Percentiles rank a stretch among this genome's conserved stretches.
These are phyloP conservation scores for Oryza brachyantha DNA, from an alignment of 176 grass and related monocot genomes.

Conservation along the genomic window DNA sequence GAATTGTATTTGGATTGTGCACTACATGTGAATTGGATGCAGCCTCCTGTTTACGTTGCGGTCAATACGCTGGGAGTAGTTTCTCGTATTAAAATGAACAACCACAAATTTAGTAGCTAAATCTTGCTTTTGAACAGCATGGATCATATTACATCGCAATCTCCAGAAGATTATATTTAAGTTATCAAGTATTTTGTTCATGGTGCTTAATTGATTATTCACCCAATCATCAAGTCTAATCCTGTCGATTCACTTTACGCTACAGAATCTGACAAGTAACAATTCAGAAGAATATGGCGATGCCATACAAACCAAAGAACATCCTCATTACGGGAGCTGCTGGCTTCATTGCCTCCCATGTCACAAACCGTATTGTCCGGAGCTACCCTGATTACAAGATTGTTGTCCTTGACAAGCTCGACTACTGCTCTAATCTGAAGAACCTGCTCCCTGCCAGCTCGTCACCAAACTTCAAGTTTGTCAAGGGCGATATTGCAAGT, in stretches of 20 bases:
- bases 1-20: not conserved
- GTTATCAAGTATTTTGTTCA: not conserved
- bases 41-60: not conserved
- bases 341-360: constrained; percentile 84
- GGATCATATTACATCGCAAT: not conserved
- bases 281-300: constrained; percentile 38
- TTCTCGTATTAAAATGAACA: not conserved
- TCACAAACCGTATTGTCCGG: constrained; percentile 61
- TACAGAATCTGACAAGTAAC: constrained; percentile 24
- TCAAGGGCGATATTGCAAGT: constrained; percentile 82
- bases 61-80: not conserved
- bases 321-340: constrained; percentile 81
- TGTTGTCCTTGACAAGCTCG: constrained; percentile 84
- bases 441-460: constrained; percentile 62
- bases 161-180: constrained; percentile 2
- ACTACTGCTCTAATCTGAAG: constrained; percentile 92
- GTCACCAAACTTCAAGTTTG: constrained; percentile 81
- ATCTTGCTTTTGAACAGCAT: not conserved
- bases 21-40: not conserved
- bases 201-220: not conserved
- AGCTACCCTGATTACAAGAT: constrained; percentile 89
- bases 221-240: not conserved
- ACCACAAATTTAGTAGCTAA: not conserved
- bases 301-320: constrained; percentile 60
- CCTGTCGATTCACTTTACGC: not conserved